A percentile compares a stretch with the other conserved stretches of the same genome.
These are phyloP conservation scores for Xylaria curta DNA, from an alignment of 495 filamentous ascomycete genomes.

Conservation along the genomic window DNA sequence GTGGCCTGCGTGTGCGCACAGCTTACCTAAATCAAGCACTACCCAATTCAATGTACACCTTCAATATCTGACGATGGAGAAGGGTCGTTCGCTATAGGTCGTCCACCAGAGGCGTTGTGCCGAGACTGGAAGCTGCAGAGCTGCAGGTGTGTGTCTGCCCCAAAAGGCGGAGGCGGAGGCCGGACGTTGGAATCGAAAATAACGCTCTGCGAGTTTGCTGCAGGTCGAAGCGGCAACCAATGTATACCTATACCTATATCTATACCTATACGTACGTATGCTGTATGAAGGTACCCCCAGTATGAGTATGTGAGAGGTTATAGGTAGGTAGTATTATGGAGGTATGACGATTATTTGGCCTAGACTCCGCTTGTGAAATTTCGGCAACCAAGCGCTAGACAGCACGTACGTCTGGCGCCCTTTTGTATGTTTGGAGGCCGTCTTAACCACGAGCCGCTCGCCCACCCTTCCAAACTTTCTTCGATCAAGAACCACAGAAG, in stretches of 20 bases:
- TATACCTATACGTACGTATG: background rate
- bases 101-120: constrained; percentile 8
- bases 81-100: background rate
- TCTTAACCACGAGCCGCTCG: background rate
- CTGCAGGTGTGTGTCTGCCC: background rate
- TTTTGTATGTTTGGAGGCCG: background rate
- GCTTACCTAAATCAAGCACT: constrained; percentile 4
- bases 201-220: constrained; percentile 14
- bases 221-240: background rate
- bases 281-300: no score
- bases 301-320: no score
- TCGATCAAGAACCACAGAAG: background rate
- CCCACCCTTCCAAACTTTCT: background rate
- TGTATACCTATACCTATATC: background rate
- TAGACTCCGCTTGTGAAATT: constrained; percentile 4
- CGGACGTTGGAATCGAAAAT: constrained; percentile 10
- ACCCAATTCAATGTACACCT: background rate
- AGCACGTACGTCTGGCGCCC: background rate
- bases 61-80: background rate
- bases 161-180: constrained; percentile 12
- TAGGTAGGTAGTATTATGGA: constrained; percentile 1
- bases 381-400: background rate
- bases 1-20: constrained; percentile 12
- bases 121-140: constrained; percentile 14
- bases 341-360: background rate